phyloP scores from a whole-genome alignment of 129 eudicot species.

The Glebionis coronaria region DNA sequence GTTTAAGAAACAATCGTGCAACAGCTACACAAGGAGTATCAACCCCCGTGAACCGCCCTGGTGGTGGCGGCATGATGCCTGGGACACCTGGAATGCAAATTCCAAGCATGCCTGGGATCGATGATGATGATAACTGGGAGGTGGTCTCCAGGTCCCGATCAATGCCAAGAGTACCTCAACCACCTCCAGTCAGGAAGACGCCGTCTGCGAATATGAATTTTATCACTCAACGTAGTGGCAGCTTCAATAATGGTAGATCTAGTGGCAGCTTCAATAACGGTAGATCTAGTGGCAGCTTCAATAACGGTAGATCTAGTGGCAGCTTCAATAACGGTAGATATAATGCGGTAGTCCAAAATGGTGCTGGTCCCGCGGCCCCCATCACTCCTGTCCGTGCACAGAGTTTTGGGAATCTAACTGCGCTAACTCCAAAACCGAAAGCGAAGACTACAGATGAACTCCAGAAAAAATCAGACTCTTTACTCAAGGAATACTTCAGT shows the following conservation, averaged over 20 bases:
- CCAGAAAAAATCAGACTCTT: slow-evolving; percentile 57
- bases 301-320: slow-evolving; percentile 59
- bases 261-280: slow-evolving; percentile 62
- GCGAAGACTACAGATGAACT: slow-evolving; percentile 46
- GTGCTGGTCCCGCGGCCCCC: slow-evolving; percentile 32
- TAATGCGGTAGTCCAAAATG: slow-evolving; percentile 75
- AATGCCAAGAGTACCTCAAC: slow-evolving; percentile 58
- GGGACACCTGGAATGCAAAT: slow-evolving; percentile 92
- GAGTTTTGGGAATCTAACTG: slow-evolving; percentile 12
- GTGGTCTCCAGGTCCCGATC: slow-evolving; percentile 50
- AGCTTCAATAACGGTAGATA: slow-evolving; percentile 49
- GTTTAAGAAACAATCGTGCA: slow-evolving; percentile 60
- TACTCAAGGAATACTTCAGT: slow-evolving; percentile 80
- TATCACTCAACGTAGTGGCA: slow-evolving; percentile 71
- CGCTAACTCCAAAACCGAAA: slow-evolving; percentile 30
- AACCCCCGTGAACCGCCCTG: slow-evolving; percentile 66
- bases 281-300: slow-evolving; percentile 51
- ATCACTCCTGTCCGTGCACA: slow-evolving; percentile 28
- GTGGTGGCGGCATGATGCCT: slow-evolving; percentile 92
- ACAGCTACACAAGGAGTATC: slow-evolving; percentile 47
- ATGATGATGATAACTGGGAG: slow-evolving; percentile 75
- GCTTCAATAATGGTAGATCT: slow-evolving; percentile 48
- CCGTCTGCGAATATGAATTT: slow-evolving; percentile 52
- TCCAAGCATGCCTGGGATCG: slow-evolving; percentile 80
- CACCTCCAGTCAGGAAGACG: slow-evolving; percentile 45